These are phyloP conservation scores for Ophiocytium majus DNA, from an alignment of 352 stramenopile genomes.

Conservation along the genomic window DNA sequence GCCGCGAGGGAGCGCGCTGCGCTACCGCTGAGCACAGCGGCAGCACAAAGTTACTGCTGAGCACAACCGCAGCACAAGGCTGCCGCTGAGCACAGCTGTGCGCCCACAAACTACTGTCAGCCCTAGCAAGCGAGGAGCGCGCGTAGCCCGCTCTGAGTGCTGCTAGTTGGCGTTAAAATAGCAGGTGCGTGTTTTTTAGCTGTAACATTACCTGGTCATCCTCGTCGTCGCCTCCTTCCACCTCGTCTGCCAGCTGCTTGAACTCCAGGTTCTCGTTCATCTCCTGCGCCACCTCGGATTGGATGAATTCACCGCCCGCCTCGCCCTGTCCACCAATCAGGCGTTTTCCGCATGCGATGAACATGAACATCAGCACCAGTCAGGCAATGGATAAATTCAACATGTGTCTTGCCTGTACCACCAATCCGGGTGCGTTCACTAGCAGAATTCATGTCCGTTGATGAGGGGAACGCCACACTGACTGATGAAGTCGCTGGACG, in stretches of 20 bases:
- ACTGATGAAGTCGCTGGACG: too few relatives aligned
- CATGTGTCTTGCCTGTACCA: neutral
- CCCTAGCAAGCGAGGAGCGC: too few relatives aligned
- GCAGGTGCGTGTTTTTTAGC: too few relatives aligned
- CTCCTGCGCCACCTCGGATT: constrained; percentile 52
- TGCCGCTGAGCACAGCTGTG: neutral
- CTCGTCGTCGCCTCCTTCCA: constrained; percentile 34
- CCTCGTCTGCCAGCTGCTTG: constrained; percentile 53
- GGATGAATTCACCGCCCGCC: constrained; percentile 47
- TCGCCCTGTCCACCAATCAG: constrained; percentile 33
- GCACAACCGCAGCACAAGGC: neutral
- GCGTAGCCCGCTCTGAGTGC: too few relatives aligned
- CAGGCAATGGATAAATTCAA: neutral
- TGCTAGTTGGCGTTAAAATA: too few relatives aligned
- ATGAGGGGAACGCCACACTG: too few relatives aligned
- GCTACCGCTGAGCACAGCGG: too few relatives aligned
- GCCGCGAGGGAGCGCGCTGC: too few relatives aligned
- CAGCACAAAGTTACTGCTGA: neutral
- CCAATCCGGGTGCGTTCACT: neutral
- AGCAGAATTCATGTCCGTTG: too few relatives aligned
- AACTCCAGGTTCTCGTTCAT: constrained; percentile 58
- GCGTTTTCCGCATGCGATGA: neutral
- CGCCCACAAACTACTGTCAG: too few relatives aligned
- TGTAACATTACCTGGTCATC: constrained; percentile 40
- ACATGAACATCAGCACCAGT: neutral